Base-by-base conservation (phyloP, 768 basidiomycete species). In the Lentinula boryana region DNA sequence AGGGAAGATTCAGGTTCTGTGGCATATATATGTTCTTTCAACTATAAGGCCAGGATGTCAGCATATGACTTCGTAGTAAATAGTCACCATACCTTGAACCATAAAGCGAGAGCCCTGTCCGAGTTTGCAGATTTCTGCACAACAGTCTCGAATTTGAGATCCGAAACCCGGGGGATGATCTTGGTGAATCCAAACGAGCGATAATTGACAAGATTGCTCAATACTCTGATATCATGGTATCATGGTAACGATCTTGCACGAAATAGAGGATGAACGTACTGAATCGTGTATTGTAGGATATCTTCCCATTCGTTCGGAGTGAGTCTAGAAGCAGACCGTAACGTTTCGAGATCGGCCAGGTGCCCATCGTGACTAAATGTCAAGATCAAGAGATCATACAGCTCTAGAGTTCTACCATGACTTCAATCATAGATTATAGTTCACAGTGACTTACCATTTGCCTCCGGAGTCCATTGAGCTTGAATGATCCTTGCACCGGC, bases 151-250 rank as follows among this genome's bases (percentile, higher is more conserved):
- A 95, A 93, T 65, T 83, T 85, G 15, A 75, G 78, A 23, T 78
- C 67, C 2, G 83, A 66, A 50, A 90, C 66, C 21, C 93, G 87
- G 21, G 93, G 92, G 52, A 93, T 69, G 65, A 95, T 88, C 75
- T 95, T 95, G 46, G 89, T 90, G 68, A 88, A 89, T 1, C 93
- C 93, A 63, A 95, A 95, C 2, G 79, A 82, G 69, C 84, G 90
- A 74, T 86, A 93, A 72, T 93, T 93, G 23, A 83, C 82, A 21
- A 88, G 76, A 68, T 87, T 86, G 69, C 81, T 82, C 61, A 88
- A 66, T 13, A 81, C 80, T 52, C 57, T 58, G 21, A 21, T 15
- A 38, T 16, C 5, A 15, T 12, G 7, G 13, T 13, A 27, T 44
- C 15, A 33, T 31, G 15, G 18, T 7, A n/a, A 15, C 12, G 4